Base-by-base conservation (phyloP, 371 early-diverging fungal genomes). In the Rhizomucor miehei region DNA sequence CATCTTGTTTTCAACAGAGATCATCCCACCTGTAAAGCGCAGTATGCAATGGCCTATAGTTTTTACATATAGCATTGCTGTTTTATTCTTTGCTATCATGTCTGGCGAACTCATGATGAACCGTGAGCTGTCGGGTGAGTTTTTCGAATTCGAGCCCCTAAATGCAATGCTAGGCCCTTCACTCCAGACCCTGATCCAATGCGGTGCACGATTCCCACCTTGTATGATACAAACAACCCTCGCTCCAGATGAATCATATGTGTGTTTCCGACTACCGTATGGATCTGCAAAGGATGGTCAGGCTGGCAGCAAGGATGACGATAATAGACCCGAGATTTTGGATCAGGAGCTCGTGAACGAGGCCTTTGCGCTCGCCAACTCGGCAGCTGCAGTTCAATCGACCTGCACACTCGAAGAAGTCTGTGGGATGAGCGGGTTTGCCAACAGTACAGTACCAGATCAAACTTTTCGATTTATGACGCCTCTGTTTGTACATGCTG, bases 401-500 rank as follows among this genome's bases (percentile, higher is more conserved):
- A 38, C 56, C 6, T 80, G 80, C 54, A 66, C 67, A 8, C 50
- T 79, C 16, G 60, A 70, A 3, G 68, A 78, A 16, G 59, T 76
- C n/a, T 82, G 82, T 61, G 80, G 75, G 9, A 67, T 82, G 48
- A 60, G 64, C 55, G 52, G 73, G 25, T 54, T 77, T 62, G n/a
- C 41, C 40, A 16, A 51, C 50, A 44, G 40, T 1, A 49, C 60
- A 48, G 3, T 39, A 37, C 77, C 81, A 1, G 69, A 88, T 58
- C 90, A 90, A 57, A 85, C 89, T 80, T 90, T 70, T 59, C 77
- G 91, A 12, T 89, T 90, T 56, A 72, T 90, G 44, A 64, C 79
- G 6, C 83, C 93, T 4, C 77, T 90, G 19, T 87, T 89, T 56
- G 70, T 92, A 49, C 91, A 92, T 61, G 86, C 81, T 24, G 93